phyloP scores from a whole-genome alignment of 2,329 filamentous ascomycete species.

The Diaporthe citriasiana region DNA sequence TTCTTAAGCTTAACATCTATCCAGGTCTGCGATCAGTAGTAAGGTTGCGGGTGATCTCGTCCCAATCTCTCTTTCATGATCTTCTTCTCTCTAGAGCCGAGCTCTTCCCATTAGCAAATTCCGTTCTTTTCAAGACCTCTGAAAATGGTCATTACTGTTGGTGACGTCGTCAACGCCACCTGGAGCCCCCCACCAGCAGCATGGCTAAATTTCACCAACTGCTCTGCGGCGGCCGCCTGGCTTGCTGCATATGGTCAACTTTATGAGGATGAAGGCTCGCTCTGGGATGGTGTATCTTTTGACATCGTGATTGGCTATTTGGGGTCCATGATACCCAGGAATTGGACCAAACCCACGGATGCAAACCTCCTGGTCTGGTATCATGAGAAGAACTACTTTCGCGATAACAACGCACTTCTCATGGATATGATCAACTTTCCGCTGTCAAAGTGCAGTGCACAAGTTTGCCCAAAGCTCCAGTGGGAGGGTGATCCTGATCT shows the following conservation, averaged over 20 bases:
- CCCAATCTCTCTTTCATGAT: constrained; percentile 19
- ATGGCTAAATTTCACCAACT: constrained; percentile 29
- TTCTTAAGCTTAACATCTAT: constrained; percentile 8
- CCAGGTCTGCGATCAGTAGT: constrained; percentile 19
- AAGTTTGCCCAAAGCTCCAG: constrained; percentile 38
- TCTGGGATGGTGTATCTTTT: constrained; percentile 24
- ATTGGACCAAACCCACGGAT: constrained; percentile 31
- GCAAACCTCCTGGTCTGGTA: constrained; percentile 37
- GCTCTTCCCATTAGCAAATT: background rate
- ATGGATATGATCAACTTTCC: constrained; percentile 20
- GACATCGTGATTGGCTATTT: constrained; percentile 31
- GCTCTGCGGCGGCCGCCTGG: constrained; percentile 20
- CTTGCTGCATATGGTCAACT: constrained; percentile 18
- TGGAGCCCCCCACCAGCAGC: constrained; percentile 27
- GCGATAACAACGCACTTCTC: constrained; percentile 18
- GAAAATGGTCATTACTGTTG: constrained; percentile 25
- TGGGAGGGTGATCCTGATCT: constrained; percentile 41
- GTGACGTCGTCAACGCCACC: constrained; percentile 26
- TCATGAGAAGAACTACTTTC: constrained; percentile 10
- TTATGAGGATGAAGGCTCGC: constrained; percentile 24
- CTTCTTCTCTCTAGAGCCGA: constrained; percentile 14
- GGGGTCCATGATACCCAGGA: constrained; percentile 16
- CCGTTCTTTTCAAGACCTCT: background rate
- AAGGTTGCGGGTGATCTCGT: constrained; percentile 24
- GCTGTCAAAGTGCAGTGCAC: constrained; percentile 33